Percentiles rank a stretch among this genome's conserved stretches.
phyloP scores from a whole-genome alignment of 2,329 filamentous ascomycete species.

The Beauveria sp. region DNA sequence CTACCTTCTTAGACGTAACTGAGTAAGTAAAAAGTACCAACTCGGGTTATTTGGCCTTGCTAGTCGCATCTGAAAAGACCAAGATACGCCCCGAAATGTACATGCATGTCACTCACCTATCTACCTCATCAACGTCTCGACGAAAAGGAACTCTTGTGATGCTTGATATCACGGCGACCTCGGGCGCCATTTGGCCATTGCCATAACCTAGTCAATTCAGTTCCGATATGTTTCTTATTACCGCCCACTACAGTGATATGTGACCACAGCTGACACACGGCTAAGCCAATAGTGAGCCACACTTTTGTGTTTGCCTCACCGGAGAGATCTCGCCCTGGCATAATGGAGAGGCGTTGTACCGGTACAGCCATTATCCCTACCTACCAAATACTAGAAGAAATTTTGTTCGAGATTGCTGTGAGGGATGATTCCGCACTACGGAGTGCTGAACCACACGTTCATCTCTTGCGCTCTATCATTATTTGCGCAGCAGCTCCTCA shows the following conservation, averaged over 20 bases:
- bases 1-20: not conserved
- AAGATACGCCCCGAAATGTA: no score
- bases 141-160: no score
- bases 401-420: no score
- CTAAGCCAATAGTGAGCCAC: slow-evolving; percentile 4
- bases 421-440: no score
- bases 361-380: not conserved
- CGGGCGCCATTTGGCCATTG: not conserved
- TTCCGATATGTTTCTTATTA: not conserved
- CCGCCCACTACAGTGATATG: not conserved
- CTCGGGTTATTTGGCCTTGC: not conserved
- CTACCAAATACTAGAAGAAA: no score
- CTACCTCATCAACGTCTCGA: no score
- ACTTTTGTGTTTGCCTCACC: not conserved
- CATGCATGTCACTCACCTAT: no score
- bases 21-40: not conserved
- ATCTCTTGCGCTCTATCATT: not conserved
- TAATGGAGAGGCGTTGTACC: not conserved
- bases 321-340: not conserved
- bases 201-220: not conserved
- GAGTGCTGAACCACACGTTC: not conserved
- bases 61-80: not conserved
- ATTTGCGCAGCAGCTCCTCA: slow-evolving; percentile 1
- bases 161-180: no score
- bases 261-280: not conserved